Base-by-base conservation (phyloP, 2,329 filamentous ascomycete species). In the Tolypocladium endophyticum region DNA sequence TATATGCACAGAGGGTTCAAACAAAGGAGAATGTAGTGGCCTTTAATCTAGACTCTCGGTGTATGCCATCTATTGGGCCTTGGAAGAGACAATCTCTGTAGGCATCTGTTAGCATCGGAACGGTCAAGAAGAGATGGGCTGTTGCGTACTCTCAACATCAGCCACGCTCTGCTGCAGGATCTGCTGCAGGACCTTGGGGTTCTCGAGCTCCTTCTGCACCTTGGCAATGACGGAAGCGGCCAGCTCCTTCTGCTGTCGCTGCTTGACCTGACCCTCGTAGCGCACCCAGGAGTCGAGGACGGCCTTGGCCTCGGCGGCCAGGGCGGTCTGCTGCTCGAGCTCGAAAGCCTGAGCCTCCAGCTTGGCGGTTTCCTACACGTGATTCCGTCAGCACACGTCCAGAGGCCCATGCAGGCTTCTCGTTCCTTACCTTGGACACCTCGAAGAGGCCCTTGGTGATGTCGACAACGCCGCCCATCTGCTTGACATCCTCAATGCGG, bases 211-310 rank as follows among this genome's bases (percentile, higher is more conserved):
- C 87, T 97, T 97, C 79, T 90, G 88, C 74, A 97, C 94, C 87
- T 97, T 99, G 82, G 89, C 86, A 72, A 99, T 97, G 77, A 99
- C 83, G 76, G 81, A 86, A 74, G 96, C 87, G 65, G 94, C 91
- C 67, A 99, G 86, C 84, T 99, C 94, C 79, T 84, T 88, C 85
- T 99, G 94, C 83, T 99, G 92, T 76, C 94, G 89, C 82, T 93
- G 89, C 89, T 97, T 99, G 73, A 99, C 92, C 83, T 97, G 94
- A 70, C 89, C 82, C 83, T 99, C 94, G 79, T 99, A 99, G 75
- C 94, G 89, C 66, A 97, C 92, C 95, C 94, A 99, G 61, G 92
- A 97, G 77, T 99, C 94, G 66, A 99, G 87, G 61, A 97, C 94
- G 63, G 84, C 72, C 88, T 97, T 99, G 73, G 93, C 93, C 84